Evolutionary conservation across 805 yeast species (phyloP).

Genomic region (Kodamaea lidongshanica): DNA sequence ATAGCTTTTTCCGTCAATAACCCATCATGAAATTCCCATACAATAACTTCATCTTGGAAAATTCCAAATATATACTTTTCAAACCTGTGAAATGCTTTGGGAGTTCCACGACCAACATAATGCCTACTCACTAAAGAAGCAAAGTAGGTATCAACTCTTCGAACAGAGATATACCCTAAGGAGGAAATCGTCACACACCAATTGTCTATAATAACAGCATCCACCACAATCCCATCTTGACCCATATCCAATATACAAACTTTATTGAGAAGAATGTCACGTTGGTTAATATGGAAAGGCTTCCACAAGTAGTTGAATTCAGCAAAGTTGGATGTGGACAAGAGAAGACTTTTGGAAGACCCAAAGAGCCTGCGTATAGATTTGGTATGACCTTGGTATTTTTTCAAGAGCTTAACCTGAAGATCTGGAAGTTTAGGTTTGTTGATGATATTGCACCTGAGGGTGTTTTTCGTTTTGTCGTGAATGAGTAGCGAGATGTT

Average conservation of each 20-base stretch:
- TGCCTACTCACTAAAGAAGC: conserved; percentile 1
- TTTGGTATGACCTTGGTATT: conserved; percentile 81
- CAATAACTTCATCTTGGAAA: too few relatives aligned
- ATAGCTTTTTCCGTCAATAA: too few relatives aligned
- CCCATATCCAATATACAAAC: conserved; percentile 25
- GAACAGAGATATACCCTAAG: conserved; percentile 2
- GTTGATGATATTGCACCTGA: conserved; percentile 19
- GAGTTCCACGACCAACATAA: neutral
- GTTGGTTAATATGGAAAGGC: conserved; percentile 23
- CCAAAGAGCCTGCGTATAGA: conserved; percentile 64
- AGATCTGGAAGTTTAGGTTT: conserved; percentile 4
- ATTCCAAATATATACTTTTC: too few relatives aligned
- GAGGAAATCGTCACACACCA: conserved; percentile 1
- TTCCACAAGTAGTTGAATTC: conserved; percentile 39
- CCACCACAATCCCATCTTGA: conserved; percentile 59
- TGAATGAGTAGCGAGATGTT: conserved; percentile 26
- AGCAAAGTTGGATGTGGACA: conserved; percentile 35
- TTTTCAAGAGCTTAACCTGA: conserved; percentile 25
- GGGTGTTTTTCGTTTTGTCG: conserved; percentile 31
- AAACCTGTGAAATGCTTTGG: neutral
- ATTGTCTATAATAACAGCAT: conserved; percentile 1
- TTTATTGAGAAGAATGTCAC: conserved; percentile 18
- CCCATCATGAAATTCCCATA: too few relatives aligned
- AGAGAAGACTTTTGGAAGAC: conserved; percentile 40
- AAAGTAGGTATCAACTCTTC: conserved; percentile 1